Percentiles rank a stretch among this genome's conserved stretches.
phyloP scores from a whole-genome alignment of 2,329 filamentous ascomycete genomes.

The Nigrograna mackinnonii region DNA sequence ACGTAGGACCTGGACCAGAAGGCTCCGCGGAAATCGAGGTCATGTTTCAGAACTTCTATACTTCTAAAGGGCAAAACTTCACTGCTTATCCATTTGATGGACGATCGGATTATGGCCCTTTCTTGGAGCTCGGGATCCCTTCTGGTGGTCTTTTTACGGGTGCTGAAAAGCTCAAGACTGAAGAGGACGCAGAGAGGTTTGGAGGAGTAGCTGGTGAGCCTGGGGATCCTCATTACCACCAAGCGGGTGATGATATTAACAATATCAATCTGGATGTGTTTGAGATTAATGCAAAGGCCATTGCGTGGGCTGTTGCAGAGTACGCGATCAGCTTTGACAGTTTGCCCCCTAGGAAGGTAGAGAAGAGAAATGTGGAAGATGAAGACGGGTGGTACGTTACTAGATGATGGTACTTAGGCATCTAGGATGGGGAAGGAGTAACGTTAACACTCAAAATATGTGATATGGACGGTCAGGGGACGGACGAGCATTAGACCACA shows the following conservation, averaged over 20 bases:
- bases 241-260: slow-evolving; percentile 36
- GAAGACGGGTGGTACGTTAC: too few relatives aligned
- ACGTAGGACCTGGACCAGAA: slow-evolving; percentile 31
- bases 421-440: too few relatives aligned
- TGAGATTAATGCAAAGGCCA: slow-evolving; percentile 32
- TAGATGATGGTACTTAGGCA: too few relatives aligned
- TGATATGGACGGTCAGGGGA: too few relatives aligned
- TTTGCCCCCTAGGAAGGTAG: neutral
- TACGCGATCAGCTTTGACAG: neutral
- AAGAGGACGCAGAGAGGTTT: slow-evolving; percentile 34
- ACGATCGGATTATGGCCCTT: slow-evolving; percentile 43
- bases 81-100: slow-evolving; percentile 39
- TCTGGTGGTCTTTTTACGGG: slow-evolving; percentile 42
- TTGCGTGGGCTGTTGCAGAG: slow-evolving; percentile 18
- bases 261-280: slow-evolving; percentile 40
- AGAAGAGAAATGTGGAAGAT: too few relatives aligned
- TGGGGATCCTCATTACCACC: slow-evolving; percentile 41
- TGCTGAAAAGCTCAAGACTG: slow-evolving; percentile 42
- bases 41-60: slow-evolving; percentile 38
- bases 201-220: slow-evolving; percentile 35
- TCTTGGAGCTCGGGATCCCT: slow-evolving; percentile 40
- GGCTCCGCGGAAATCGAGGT: slow-evolving; percentile 36
- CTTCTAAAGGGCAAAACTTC: slow-evolving; percentile 25
- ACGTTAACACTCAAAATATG: too few relatives aligned
- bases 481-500: too few relatives aligned